These are phyloP conservation scores for Alternaria viburni DNA, from an alignment of 2,329 filamentous ascomycete species.

Conservation along the genomic window DNA sequence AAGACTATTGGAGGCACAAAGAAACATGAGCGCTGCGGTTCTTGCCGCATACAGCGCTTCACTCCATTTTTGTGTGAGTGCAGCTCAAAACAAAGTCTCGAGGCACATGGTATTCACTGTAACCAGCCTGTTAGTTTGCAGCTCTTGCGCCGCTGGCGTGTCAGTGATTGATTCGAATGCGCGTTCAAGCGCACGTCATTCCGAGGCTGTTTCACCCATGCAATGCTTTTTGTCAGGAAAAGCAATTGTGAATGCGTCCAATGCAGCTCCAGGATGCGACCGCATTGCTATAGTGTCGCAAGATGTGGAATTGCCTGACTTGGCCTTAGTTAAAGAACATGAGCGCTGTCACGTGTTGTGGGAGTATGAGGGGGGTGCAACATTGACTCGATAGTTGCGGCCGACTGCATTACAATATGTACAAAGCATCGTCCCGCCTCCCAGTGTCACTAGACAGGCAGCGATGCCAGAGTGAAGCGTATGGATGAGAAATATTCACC, in stretches of 20 bases:
- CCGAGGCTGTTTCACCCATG: slow-evolving; percentile 14
- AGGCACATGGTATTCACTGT: neutral
- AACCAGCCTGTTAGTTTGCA: neutral
- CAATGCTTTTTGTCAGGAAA: neutral
- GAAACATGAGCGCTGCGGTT: slow-evolving; percentile 21
- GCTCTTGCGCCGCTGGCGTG: neutral
- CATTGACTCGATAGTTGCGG: slow-evolving; percentile 16
- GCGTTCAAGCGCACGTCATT: slow-evolving; percentile 22
- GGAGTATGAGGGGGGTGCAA: slow-evolving; percentile 1
- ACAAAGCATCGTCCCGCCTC: slow-evolving; percentile 24
- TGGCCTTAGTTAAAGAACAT: neutral
- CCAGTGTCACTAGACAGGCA: slow-evolving; percentile 12
- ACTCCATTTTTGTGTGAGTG: slow-evolving; percentile 2
- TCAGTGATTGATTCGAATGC: neutral
- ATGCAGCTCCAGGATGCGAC: neutral
- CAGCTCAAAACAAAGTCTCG: neutral
- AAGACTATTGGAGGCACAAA: slow-evolving; percentile 16
- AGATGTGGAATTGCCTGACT: neutral
- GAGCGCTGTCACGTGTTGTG: neutral
- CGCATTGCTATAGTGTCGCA: neutral
- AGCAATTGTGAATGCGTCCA: neutral
- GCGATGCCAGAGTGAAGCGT: slow-evolving; percentile 11
- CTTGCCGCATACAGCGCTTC: slow-evolving; percentile 8
- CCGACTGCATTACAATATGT: slow-evolving; percentile 28
- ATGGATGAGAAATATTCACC: neutral